A percentile compares a stretch with the other conserved stretches of the same genome.
These are phyloP conservation scores for Austropuccinia psidii DNA, from an alignment of 1,284 basidiomycete species.

Conservation along the genomic window DNA sequence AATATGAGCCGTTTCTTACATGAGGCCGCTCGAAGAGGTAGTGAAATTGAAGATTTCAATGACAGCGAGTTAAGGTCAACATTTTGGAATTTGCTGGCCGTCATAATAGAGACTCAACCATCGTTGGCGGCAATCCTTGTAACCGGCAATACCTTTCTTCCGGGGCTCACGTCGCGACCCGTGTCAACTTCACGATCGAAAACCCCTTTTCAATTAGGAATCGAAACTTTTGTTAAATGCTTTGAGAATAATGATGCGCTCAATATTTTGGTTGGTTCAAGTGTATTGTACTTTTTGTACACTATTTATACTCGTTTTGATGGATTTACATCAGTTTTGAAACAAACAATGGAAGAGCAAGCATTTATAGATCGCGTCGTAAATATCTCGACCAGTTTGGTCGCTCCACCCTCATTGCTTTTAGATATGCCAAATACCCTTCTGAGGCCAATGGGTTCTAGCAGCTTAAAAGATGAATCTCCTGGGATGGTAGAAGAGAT, in stretches of 20 bases:
- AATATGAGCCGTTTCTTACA: conserved; percentile 25
- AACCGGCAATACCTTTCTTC: conserved; percentile 11
- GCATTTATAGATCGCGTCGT: conserved; percentile 30
- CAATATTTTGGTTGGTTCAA: conserved; percentile 19
- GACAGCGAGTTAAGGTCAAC: conserved; percentile 6
- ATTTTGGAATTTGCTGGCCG: conserved; percentile 29
- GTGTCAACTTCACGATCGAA: background rate
- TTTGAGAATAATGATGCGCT: conserved; percentile 27
- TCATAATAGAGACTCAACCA: conserved; percentile 31
- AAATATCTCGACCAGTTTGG: conserved; percentile 26
- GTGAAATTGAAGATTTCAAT: background rate
- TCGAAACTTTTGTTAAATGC: conserved; percentile 25
- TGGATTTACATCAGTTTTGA: conserved; percentile 16
- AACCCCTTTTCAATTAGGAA: conserved; percentile 24
- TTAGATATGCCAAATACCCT: too few species aligned
- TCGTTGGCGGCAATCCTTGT: conserved; percentile 30
- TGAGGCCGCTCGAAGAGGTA: conserved; percentile 12
- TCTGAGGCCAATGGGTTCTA: background rate
- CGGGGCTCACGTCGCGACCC: background rate
- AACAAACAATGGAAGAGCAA: conserved; percentile 10
- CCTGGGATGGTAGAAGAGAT: conserved; percentile 19
- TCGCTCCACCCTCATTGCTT: conserved; percentile 13
- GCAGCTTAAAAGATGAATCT: background rate
- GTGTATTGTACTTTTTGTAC: conserved; percentile 28
- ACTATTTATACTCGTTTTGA: conserved; percentile 20